Percentiles rank a stretch among this genome's conserved stretches.
phyloP scores from a whole-genome alignment of 352 stramenopile species.

The Globisporangium sylvaticum region DNA sequence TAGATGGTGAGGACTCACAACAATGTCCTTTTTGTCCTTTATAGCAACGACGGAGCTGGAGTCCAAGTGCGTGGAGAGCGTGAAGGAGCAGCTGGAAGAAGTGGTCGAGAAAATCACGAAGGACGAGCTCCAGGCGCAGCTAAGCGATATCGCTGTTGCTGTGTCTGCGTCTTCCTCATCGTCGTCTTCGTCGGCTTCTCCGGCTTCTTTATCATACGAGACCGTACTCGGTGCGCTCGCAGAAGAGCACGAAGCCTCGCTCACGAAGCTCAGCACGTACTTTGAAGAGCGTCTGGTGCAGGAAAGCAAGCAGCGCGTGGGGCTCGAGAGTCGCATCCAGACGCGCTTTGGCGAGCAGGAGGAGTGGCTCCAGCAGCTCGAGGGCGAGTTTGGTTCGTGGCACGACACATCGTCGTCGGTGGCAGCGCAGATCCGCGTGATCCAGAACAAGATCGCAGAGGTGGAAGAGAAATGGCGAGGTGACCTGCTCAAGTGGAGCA shows the following conservation, averaged over 20 bases:
- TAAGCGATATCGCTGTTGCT: constrained; percentile 4
- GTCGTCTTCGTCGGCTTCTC: not conserved
- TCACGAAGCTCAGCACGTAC: constrained; percentile 59
- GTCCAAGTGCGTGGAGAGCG: constrained; percentile 20
- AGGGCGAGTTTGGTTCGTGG: constrained; percentile 57
- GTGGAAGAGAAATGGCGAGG: constrained; percentile 24
- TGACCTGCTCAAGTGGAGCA: constrained; percentile 31
- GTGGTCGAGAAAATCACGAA: constrained; percentile 15
- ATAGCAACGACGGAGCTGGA: constrained; percentile 31
- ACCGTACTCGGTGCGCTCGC: constrained; percentile 51
- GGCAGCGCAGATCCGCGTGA: constrained; percentile 25
- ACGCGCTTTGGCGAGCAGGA: constrained; percentile 59
- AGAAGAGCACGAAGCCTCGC: constrained; percentile 67
- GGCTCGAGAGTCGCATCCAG: constrained; percentile 56
- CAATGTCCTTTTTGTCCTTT: not conserved
- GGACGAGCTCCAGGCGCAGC: constrained; percentile 15
- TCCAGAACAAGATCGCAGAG: constrained; percentile 27
- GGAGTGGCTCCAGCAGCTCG: constrained; percentile 78
- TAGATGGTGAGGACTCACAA: not conserved
- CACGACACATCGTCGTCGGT: constrained; percentile 40
- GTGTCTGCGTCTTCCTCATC: not conserved
- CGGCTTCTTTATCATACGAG: constrained; percentile 33
- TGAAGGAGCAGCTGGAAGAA: constrained; percentile 21
- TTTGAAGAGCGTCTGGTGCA: constrained; percentile 59
- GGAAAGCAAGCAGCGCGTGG: constrained; percentile 59